A percentile compares a stretch with the other conserved stretches of the same genome.
Conservation (phyloP, 768 basidiomycete species). For the Mycena epipterygia region DNA sequence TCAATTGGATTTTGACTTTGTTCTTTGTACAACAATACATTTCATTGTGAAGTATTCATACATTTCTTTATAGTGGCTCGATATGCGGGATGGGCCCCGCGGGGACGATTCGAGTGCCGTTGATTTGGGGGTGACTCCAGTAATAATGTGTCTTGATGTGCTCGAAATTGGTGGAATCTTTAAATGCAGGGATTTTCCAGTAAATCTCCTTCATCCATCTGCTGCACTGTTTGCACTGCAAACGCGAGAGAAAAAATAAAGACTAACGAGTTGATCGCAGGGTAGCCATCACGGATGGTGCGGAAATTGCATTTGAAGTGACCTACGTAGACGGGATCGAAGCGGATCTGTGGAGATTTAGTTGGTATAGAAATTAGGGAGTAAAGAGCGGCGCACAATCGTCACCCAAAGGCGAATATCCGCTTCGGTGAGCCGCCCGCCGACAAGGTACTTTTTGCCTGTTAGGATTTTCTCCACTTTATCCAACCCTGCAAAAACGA, state of each 20-base stretch:
- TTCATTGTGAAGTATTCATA: background rate
- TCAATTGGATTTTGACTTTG: no score
- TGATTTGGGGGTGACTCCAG: conserved; percentile 76
- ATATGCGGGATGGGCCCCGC: conserved; percentile 81
- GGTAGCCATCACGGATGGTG: conserved; percentile 89
- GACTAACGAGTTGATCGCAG: conserved; percentile 76
- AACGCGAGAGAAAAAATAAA: conserved; percentile 18
- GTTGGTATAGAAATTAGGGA: background rate
- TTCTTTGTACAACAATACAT: no score
- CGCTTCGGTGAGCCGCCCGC: conserved; percentile 86
- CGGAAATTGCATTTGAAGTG: conserved; percentile 97
- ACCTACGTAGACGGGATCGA: conserved; percentile 90
- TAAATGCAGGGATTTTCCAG: conserved; percentile 92
- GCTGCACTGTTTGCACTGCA: background rate
- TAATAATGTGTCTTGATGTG: conserved; percentile 88
- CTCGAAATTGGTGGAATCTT: conserved; percentile 87
- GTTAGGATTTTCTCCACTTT: conserved; percentile 82
- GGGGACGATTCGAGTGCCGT: conserved; percentile 83
- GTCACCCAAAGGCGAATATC: conserved; percentile 94
- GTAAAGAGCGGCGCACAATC: conserved; percentile 67
- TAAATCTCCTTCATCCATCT: conserved; percentile 88
- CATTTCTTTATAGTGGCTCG: conserved; percentile 61
- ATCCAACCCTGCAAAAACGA: conserved; percentile 86
- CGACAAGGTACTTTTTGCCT: conserved; percentile 88
- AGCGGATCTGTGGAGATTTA: conserved; percentile 71